Conservation (phyloP, 2,329 filamentous ascomycete genomes). For the Colletotrichum sp. region DNA sequence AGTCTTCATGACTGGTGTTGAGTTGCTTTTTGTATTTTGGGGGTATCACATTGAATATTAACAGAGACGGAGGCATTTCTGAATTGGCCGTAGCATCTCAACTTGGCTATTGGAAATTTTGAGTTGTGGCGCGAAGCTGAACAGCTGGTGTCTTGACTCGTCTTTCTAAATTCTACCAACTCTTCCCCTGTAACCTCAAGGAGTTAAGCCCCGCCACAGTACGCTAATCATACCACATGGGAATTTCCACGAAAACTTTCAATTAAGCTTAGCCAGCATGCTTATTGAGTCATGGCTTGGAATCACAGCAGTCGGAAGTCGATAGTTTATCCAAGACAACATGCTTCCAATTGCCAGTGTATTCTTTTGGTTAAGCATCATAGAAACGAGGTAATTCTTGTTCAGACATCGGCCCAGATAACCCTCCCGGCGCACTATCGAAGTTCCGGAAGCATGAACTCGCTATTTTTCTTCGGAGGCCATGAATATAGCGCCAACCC, state of each 20-base stretch:
- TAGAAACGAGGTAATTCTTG: neutral
- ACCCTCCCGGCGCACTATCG: neutral
- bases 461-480: neutral
- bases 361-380: neutral
- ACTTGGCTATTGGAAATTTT: neutral
- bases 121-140: neutral
- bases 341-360: neutral
- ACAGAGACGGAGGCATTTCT: neutral
- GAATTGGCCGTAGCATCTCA: neutral
- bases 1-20: neutral
- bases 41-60: neutral
- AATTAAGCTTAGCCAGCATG: neutral
- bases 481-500: neutral
- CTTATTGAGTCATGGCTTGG: neutral
- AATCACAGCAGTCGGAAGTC: neutral
- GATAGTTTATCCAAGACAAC: neutral
- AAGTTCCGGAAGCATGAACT: neutral
- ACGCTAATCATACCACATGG: neutral
- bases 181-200: neutral
- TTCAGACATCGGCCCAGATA: neutral
- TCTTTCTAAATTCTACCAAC: neutral
- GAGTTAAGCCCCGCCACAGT: neutral
- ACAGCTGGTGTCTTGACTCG: neutral
- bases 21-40: neutral
- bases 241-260: neutral